Base-by-base conservation (phyloP, 176 grass and related monocot species). In the Tillandsia leiboldiana region DNA sequence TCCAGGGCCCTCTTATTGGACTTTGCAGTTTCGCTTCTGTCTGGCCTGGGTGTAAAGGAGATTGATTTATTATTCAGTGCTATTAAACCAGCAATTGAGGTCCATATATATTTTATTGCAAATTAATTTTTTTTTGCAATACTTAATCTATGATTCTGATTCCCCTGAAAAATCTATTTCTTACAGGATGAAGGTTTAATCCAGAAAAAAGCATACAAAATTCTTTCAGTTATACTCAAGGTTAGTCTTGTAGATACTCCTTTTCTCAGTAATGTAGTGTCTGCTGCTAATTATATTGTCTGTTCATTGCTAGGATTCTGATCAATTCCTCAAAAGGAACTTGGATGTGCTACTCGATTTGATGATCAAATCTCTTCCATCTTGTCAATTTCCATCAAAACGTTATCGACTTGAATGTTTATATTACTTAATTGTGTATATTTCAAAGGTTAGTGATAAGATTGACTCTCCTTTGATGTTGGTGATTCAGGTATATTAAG, bases 191-290 rank as follows among this genome's bases (percentile, higher is more conserved):
- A 97, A 71, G 79, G 81, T 12, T 71, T 87, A 66, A 85, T 92
- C 51, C 93, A 97, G 65, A 97, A 97, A 73, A 92, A 91, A 85
- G 93, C 93, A 74, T 97, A 97, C 88, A 97, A 97, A 91, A 86
- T 90, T 17, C 81, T 97, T 9, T 85, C 89, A 72, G 78, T 87
- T 83, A 82, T 97, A 69, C 84, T 97, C 52, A 90, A 92, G 88
- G 92, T 96, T 42, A 42, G 33, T 42, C 33, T 42, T 42, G 4
- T 42, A 42, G 33, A 5, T 42, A 42, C n/a, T 61, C 3, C 52
- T n/a, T n/a, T 56, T 56, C 15, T 12, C 15, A n/a, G 7, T 2
- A 1, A 56, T 13, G 15, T 3, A n/a, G 9, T 56, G 47, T 74
- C 27, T 57, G 48, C 33, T 59, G 49, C 11, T 76, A 53, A 69